phyloP scores from a whole-genome alignment of 352 stramenopile species.

The Pythium dissotocum region DNA sequence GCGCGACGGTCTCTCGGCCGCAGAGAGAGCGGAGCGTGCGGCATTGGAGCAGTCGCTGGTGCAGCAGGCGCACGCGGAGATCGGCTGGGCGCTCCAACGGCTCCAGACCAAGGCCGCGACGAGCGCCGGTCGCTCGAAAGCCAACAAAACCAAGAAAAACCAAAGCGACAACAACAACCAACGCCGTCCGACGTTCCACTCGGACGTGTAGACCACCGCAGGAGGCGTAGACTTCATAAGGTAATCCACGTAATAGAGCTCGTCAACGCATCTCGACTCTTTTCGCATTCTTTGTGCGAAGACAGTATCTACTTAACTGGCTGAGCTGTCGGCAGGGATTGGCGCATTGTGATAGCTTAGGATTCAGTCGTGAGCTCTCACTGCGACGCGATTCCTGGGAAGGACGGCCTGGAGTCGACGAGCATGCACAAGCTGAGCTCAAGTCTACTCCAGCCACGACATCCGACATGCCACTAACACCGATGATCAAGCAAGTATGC shows the following conservation, averaged over 20 bases:
- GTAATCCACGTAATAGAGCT: slow-evolving; percentile 6
- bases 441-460: too few species aligned
- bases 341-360: too few species aligned
- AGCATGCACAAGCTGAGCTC: too few species aligned
- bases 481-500: too few species aligned
- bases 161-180: background rate
- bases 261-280: background rate
- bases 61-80: slow-evolving; percentile 12
- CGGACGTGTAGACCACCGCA: slow-evolving; percentile 4
- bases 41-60: slow-evolving; percentile 27
- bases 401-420: too few species aligned
- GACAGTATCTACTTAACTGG: too few species aligned
- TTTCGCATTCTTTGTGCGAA: background rate
- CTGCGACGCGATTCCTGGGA: too few species aligned
- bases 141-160: background rate
- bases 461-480: too few species aligned
- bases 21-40: slow-evolving; percentile 28
- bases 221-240: background rate
- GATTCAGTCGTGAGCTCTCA: too few species aligned
- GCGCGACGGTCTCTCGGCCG: slow-evolving; percentile 27
- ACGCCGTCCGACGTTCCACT: slow-evolving; percentile 8
- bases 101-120: slow-evolving; percentile 14
- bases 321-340: too few species aligned
- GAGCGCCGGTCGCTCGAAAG: background rate
- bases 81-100: slow-evolving; percentile 12